Base-by-base conservation (phyloP, 208 protist genomes). In the Trypanosoma theileri region DNA sequence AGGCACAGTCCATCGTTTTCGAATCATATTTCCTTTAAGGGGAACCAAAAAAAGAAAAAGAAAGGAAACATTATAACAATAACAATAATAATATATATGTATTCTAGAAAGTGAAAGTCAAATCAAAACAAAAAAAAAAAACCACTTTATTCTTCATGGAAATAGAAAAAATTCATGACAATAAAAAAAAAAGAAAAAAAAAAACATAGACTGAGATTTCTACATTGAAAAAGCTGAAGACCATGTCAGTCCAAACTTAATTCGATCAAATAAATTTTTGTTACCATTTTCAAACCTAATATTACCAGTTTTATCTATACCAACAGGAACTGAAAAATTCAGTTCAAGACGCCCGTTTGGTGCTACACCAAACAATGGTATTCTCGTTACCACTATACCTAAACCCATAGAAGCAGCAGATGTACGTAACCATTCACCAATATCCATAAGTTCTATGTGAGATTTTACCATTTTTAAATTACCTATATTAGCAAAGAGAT, bases 171-270 rank as follows among this genome's bases (percentile, higher is more conserved):
- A 6, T 35, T 35, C 28, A 35, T 8, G 1, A 35, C 28, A 35
- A 35, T 56, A 67, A 53, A 58, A 19, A 31, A 56, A 53, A 24
- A 71, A 74, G 55, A 67, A 53, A 58, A 19, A 31, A 56, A 53
- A 24, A 71, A 74, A 53, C 40, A 14, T 56, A 44, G 61, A 66
- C 62, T 53, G 0, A 46, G 59, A 26, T 71, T 46, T 21, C 67
- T 86, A 95, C 21, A 92, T 79, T 10, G 84, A 83, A 58, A 84
- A 77, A 55, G 79, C 82, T 4, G 84, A 92, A 9, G 89, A 95
- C 89, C 89, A 95, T 9, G 92, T 86, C 3, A 95, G 60, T 21
- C 89, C 89, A 73, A 95, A 93, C 2, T 84, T 77, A 13, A 93
- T 75, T 35, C 73, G 63, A 48, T 92, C 86, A 77, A 95, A 95